These are phyloP conservation scores for Neofusicoccum sp. DNA, from an alignment of 2,329 filamentous ascomycete species.

Conservation along the genomic window DNA sequence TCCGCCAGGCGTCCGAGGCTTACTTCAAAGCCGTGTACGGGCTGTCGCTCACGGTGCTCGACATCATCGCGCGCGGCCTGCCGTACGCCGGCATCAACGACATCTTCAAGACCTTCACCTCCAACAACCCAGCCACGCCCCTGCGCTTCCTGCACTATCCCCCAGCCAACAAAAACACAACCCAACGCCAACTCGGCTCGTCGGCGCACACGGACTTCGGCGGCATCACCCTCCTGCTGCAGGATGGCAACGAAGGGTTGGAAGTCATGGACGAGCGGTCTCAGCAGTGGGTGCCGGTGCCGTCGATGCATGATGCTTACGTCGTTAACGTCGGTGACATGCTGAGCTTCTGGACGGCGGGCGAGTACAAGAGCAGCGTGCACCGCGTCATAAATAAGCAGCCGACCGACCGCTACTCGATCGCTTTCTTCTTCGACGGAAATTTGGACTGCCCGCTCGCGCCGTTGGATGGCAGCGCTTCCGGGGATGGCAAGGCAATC, in stretches of 20 bases:
- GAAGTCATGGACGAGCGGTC: slow-evolving; percentile 52
- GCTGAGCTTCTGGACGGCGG: slow-evolving; percentile 52
- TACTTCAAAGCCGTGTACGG: slow-evolving; percentile 1
- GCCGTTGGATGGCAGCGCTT: slow-evolving; percentile 20
- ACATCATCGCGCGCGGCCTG: neutral
- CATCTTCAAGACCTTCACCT: neutral
- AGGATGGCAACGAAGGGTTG: slow-evolving; percentile 55
- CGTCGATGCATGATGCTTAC: slow-evolving; percentile 34
- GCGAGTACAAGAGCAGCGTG: slow-evolving; percentile 55
- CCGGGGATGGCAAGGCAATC: slow-evolving; percentile 21
- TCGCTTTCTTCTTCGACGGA: slow-evolving; percentile 60
- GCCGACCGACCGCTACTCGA: slow-evolving; percentile 54
- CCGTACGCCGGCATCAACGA: neutral
- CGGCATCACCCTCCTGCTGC: slow-evolving; percentile 58
- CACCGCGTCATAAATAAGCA: slow-evolving; percentile 60
- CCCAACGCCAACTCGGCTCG: slow-evolving; percentile 26
- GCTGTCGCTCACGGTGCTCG: neutral
- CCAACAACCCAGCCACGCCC: neutral
- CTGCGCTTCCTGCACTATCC: slow-evolving; percentile 27
- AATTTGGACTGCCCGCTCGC: slow-evolving; percentile 46
- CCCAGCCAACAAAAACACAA: neutral
- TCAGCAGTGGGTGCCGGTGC: slow-evolving; percentile 45
- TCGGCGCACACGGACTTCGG: slow-evolving; percentile 61
- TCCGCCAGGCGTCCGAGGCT: slow-evolving; percentile 30
- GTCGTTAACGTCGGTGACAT: slow-evolving; percentile 46